Evolutionary conservation across 2,329 filamentous ascomycete genomes (phyloP), one percentile per base, ranked within the genome.

Genomic region (Rhexocercosporidium sp.): DNA sequence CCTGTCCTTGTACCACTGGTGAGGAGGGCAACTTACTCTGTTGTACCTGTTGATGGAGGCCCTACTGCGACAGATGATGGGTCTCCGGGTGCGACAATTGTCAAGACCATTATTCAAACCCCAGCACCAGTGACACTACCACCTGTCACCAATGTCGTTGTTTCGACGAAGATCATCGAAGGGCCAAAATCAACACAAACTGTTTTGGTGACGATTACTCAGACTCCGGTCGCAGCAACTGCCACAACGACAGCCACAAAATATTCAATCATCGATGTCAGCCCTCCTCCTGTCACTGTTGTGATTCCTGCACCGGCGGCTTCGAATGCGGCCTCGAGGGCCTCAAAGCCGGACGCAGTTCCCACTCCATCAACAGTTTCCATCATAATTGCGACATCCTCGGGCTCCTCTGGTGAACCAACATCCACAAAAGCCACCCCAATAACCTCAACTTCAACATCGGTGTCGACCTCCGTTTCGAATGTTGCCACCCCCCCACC

Each of bases 1-100:
- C 53, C 64, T 18, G 54, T 54, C 6, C 44, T 69, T 1, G 65
- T 71, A 20, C 54, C 66, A 47, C 44, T 75, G 18, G 59, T 68
- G 44, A 66, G 64, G 60, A 71, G 75, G 57, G 75, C 74, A 69
- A 71, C 71, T 20, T 78, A 78, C 64, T 77, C 77, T 11, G 76
- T 78, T 57, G 76, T 78, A 16, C 65, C 75, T 41, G 77, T 78
- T n/a, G 76, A 78, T 72, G 77, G 77, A 29, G 75, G 75, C 22
- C n/a, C 54, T 57, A 25, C 57, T 60, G 64, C 73, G 31, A 63
- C 69, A n/a, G 62, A 68, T 31, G 47, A 68, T 25, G 67, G 65
- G 8, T 25, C 59, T 46, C 41, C 57, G 0, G 44, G 51, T 41
- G 59, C 65, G 20, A 67, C 74, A 44, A 66, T 74, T 27, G 25